Base-by-base conservation (phyloP, 2,329 filamentous ascomycete species). In the Claviceps maximensis region DNA sequence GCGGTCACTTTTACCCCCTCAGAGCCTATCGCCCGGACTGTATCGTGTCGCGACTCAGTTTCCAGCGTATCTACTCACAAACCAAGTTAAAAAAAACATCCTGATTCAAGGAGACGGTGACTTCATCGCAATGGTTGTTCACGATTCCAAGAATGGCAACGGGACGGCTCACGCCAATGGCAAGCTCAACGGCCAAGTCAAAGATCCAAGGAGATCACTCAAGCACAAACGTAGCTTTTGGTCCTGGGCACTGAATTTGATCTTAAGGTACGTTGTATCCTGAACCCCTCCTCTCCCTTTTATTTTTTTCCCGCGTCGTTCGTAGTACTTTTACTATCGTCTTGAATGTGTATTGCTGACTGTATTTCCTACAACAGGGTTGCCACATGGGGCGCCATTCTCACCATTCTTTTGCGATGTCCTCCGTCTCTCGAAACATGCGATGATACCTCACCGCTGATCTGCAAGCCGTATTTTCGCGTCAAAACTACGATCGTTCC, bases 401-500 rank as follows among this genome's bases (percentile, higher is more conserved):
- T 89, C 56, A 93, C 86, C 25, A 72, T 93, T 53, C 70, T 91
- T 55, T 86, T 98, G 66, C 81, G 84, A 56, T 98, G 91, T 67
- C 91, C 91, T 13, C 74, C 82, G 3, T 80, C 79, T 9, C 70
- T 84, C 55, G 78, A 83, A 29, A 76, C 80, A 27, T 79, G 93
- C 62, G 78, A 80, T 61, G 79, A 85, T 27, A 70, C 76, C 31
- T 87, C 88, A 1, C 87, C 90, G 1, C 77, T 73, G 58, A 79
- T 97, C 56, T 98, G 93, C 78, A 84, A 84, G 63, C 84, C 87
- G 10, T 96, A 96, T 76, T 77, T 85, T 72, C 69, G 82, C 70
- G 60, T 82, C 73, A 72, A 83, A 75, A 69, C 76, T 21, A 63
- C 71, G 54, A 72, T 90, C 55, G 71, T 80, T 27, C 93, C 93